Evolutionary conservation across 2,329 filamentous ascomycete species (phyloP).

Genomic region (Aspergillus tanneri): DNA sequence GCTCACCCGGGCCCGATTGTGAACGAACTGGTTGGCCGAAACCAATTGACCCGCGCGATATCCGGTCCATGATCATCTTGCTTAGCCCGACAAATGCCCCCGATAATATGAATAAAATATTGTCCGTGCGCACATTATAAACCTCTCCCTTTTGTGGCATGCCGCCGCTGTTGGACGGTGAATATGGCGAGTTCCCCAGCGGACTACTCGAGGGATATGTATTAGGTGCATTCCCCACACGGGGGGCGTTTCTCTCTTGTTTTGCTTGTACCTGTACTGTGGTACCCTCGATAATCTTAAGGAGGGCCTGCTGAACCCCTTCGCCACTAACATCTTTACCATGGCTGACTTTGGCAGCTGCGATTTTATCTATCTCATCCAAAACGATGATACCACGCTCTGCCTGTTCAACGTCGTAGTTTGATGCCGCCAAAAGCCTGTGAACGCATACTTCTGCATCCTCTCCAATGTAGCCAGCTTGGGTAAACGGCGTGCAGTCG

Average conservation of each 20-base stretch:
- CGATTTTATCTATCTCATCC: constrained; percentile 97
- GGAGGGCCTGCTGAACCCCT: constrained; percentile 89
- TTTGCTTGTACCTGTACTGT: constrained; percentile 91
- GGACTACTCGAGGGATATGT: constrained; percentile 42
- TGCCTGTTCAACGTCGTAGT: constrained; percentile 79
- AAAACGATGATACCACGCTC: constrained; percentile 93
- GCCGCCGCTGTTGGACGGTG: constrained; percentile 30
- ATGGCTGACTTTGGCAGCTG: constrained; percentile 79
- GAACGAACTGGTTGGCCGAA: constrained; percentile 80
- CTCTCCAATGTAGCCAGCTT: constrained; percentile 95
- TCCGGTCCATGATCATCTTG: constrained; percentile 80
- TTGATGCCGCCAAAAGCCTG: constrained; percentile 81
- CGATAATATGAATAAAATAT: constrained; percentile 95
- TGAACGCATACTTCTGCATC: constrained; percentile 97
- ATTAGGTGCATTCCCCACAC: constrained; percentile 38
- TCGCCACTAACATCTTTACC: constrained; percentile 94
- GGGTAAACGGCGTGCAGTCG: constrained; percentile 93
- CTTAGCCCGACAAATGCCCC: constrained; percentile 93
- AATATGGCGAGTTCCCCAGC: constrained; percentile 32
- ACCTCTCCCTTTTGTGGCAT: constrained; percentile 55
- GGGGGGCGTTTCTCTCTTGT: constrained; percentile 45
- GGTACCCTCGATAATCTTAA: constrained; percentile 95
- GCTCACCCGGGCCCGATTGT: constrained; percentile 33
- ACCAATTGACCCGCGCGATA: constrained; percentile 82
- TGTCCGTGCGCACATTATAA: constrained; percentile 82